Conservation (phyloP, 106 monocot genomes). For the Platanthera zijinensis region DNA sequence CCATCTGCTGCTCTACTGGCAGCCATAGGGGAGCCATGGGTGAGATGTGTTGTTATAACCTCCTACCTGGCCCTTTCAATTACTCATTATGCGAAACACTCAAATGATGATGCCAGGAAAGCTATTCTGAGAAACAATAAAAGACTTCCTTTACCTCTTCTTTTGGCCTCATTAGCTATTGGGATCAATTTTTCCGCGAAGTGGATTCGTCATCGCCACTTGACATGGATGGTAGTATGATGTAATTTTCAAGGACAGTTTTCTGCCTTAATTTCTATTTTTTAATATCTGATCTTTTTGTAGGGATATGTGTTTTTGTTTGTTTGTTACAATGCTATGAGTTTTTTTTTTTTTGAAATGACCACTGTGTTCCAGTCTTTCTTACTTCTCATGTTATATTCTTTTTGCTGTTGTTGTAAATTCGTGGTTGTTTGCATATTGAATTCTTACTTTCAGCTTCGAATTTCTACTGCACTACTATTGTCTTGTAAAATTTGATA, state of each 20-base stretch:
- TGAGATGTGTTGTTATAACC: conserved; percentile 37
- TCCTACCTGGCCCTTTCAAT: conserved; percentile 54
- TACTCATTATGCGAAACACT: conserved; percentile 41
- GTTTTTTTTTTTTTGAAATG: not conserved
- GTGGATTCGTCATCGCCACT: conserved; percentile 56
- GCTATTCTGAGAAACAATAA: conserved; percentile 4
- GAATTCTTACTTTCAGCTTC: not conserved
- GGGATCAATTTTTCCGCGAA: conserved; percentile 62
- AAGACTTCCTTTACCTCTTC: conserved; percentile 40
- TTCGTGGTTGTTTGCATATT: not conserved
- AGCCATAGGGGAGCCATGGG: conserved; percentile 69
- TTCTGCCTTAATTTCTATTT: not conserved
- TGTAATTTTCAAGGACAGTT: not conserved
- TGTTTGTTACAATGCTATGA: too few relatives aligned
- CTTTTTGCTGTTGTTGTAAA: not conserved
- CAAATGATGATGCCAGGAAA: not conserved
- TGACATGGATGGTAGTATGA: conserved; percentile 82
- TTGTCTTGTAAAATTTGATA: not conserved
- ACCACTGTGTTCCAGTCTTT: not conserved
- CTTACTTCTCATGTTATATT: not conserved
- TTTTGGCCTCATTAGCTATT: conserved; percentile 47
- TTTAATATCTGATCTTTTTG: not conserved
- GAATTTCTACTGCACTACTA: not conserved
- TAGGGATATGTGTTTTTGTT: not conserved
- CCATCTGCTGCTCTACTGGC: conserved; percentile 48